A percentile compares a stretch with the other conserved stretches of the same genome.
Evolutionary conservation across 257 asterid species (phyloP).

Genomic region (Solanum verrucosum): DNA sequence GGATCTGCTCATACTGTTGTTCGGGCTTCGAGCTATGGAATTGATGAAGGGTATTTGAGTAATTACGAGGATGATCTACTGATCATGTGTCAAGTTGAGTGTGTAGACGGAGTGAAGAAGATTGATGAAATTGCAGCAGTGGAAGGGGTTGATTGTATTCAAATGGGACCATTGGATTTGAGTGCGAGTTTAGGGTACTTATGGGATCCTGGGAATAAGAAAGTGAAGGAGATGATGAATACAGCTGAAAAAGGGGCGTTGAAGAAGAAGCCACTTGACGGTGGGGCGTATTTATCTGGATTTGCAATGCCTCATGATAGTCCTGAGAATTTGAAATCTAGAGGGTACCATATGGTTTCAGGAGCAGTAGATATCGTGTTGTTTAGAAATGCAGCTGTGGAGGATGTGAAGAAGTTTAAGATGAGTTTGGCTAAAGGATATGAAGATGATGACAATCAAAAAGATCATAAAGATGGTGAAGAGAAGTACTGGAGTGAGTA

Average conservation of each 20-base stretch:
- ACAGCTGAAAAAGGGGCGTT: conserved; percentile 61
- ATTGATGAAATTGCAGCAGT: conserved; percentile 52
- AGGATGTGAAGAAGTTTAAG: conserved; percentile 60
- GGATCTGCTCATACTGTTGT: conserved; percentile 82
- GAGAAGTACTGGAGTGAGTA: conserved; percentile 79
- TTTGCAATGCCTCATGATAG: conserved; percentile 75
- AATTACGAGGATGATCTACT: conserved; percentile 59
- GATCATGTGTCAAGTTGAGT: conserved; percentile 79
- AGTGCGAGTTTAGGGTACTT: conserved; percentile 82
- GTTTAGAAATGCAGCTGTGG: conserved; percentile 58
- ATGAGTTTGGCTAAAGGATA: conserved; percentile 10
- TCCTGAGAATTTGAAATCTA: conserved; percentile 35
- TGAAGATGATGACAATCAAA: conserved; percentile 14
- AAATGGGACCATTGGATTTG: conserved; percentile 87
- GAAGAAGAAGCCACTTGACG: not conserved
- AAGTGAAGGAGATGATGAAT: conserved; percentile 51
- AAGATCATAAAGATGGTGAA: conserved; percentile 19
- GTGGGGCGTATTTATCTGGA: conserved; percentile 50
- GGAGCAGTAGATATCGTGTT: conserved; percentile 60
- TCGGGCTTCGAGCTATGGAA: conserved; percentile 71
- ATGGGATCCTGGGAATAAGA: conserved; percentile 88
- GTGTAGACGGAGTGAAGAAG: conserved; percentile 51
- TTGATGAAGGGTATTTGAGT: conserved; percentile 53
- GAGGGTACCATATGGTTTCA: conserved; percentile 80
- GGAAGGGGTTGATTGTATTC: conserved; percentile 73